Evolutionary conservation across 148 eudicot genomes (phyloP).

Genomic region (Rheum nobile): DNA sequence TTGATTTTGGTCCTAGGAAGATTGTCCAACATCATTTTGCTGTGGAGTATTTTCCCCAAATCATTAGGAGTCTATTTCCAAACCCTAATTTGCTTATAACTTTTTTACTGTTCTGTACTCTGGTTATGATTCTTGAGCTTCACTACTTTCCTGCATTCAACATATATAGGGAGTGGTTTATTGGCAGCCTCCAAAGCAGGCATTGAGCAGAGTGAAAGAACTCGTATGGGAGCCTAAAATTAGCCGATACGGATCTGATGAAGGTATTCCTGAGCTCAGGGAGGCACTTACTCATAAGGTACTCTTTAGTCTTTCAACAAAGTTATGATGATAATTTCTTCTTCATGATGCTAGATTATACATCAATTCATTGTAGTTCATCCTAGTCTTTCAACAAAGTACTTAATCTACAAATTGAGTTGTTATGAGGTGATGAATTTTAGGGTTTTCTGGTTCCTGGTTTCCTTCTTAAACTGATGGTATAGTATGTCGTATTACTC

Average conservation of each 20-base stretch:
- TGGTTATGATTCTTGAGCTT: background rate
- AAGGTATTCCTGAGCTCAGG: conserved; percentile 88
- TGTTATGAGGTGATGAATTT: background rate
- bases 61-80: background rate
- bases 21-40: background rate
- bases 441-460: too few relatives aligned
- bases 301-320: background rate
- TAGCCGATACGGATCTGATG: conserved; percentile 94
- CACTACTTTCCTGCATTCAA: conserved; percentile 1
- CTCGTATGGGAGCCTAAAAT: conserved; percentile 74
- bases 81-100: too few relatives aligned
- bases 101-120: background rate
- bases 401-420: background rate
- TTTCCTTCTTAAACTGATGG: background rate
- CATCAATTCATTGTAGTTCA: background rate
- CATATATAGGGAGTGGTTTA: conserved; percentile 79
- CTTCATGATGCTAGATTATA: background rate
- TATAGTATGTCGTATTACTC: background rate
- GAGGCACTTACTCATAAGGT: conserved; percentile 77
- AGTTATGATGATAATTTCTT: background rate
- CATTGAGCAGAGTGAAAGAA: conserved; percentile 60
- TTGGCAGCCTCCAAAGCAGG: conserved; percentile 90
- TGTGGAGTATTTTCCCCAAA: background rate
- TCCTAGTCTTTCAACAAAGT: background rate
- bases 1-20: background rate